A percentile compares a stretch with the other conserved stretches of the same genome.
These are phyloP conservation scores for Ceratocystis alfenasii DNA, from an alignment of 2,329 filamentous ascomycete species.

Conservation along the genomic window DNA sequence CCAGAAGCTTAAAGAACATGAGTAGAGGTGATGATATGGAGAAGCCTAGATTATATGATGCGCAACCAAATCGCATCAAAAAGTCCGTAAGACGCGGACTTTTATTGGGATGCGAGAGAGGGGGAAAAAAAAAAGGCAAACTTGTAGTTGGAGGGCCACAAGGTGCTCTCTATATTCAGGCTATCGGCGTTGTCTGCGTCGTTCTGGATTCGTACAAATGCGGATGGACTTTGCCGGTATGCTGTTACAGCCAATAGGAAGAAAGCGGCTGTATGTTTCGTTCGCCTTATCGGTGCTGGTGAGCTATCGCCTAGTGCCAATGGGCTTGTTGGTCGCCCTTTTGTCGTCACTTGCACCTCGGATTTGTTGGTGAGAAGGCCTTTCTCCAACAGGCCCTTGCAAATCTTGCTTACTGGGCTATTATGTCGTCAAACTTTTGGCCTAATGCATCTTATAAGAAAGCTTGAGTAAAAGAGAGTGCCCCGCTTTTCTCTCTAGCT, in stretches of 20 bases:
- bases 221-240: slow-evolving; percentile 1
- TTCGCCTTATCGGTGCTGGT: neutral
- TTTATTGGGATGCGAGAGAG: slow-evolving; percentile 39
- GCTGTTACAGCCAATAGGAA: neutral
- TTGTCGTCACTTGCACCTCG: neutral
- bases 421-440: neutral
- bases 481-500: slow-evolving; percentile 1
- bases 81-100: slow-evolving; percentile 27
- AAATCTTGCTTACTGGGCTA: slow-evolving; percentile 3
- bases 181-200: neutral
- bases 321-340: neutral
- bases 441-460: neutral
- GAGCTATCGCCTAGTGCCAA: neutral
- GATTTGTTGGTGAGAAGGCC: slow-evolving; percentile 5
- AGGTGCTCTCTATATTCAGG: neutral
- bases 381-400: slow-evolving; percentile 9
- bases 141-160: neutral
- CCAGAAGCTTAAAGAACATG: slow-evolving; percentile 18
- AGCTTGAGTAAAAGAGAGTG: neutral
- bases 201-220: neutral
- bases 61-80: slow-evolving; percentile 15
- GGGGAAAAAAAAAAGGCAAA: neutral
- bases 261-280: neutral
- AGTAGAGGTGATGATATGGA: slow-evolving; percentile 8
- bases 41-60: slow-evolving; percentile 9